Evolutionary conservation across 495 filamentous ascomycete genomes (phyloP).

Genomic region (Penicillium diatomitis): DNA sequence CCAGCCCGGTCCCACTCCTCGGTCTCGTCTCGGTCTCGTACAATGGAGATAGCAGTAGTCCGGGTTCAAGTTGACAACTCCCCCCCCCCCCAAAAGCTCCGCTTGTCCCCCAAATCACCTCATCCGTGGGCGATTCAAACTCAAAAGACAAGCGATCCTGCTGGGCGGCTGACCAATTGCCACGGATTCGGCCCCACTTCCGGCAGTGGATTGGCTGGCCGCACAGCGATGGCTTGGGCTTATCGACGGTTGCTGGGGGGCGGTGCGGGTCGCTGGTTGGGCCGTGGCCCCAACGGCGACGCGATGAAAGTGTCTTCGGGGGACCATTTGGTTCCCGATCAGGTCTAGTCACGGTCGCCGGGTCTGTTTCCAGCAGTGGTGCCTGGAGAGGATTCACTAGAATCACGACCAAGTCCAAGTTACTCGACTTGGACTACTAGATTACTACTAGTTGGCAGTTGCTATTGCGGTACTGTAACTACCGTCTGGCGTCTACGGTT

Average conservation of each 20-base stretch:
- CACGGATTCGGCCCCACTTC: conserved; percentile 1
- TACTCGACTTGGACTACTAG: too few relatives aligned
- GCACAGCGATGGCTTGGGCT: conserved; percentile 16
- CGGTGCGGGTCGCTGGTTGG: conserved; percentile 16
- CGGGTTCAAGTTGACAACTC: too few relatives aligned
- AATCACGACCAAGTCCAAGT: too few relatives aligned
- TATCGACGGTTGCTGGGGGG: conserved; percentile 15
- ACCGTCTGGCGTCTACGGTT: too few relatives aligned
- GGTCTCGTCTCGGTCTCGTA: too few relatives aligned
- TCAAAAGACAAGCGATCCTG: conserved; percentile 20
- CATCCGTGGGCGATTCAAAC: conserved; percentile 16
- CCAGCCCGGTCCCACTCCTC: too few relatives aligned
- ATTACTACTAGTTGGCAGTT: too few relatives aligned
- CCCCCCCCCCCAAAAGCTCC: neutral
- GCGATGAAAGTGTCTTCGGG: conserved; percentile 2
- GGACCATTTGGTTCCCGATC: conserved; percentile 5
- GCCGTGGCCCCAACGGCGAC: conserved; percentile 18
- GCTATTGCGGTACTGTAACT: too few relatives aligned
- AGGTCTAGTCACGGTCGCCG: conserved; percentile 1
- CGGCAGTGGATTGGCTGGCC: conserved; percentile 13
- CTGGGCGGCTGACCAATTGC: conserved; percentile 16
- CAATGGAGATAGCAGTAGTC: too few relatives aligned
- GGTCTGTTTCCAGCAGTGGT: neutral
- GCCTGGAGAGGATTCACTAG: conserved; percentile 4
- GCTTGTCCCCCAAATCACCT: neutral